phyloP scores from a whole-genome alignment of 805 yeast species.

The Jamesozyma piceae region DNA sequence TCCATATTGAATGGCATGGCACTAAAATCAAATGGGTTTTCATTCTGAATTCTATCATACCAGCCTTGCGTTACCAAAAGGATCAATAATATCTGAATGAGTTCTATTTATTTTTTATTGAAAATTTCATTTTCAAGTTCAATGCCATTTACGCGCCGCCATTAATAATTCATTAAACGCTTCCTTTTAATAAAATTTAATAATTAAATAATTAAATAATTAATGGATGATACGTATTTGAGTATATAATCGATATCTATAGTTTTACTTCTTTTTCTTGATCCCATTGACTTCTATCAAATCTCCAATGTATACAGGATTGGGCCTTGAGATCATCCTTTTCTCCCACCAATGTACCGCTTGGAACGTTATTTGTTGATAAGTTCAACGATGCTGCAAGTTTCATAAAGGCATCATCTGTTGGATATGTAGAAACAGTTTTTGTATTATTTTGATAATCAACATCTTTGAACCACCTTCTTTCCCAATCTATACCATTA shows the following conservation, averaged over 20 bases:
- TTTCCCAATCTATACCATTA: conserved; percentile 58
- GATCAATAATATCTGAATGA: no score
- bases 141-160: no score
- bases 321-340: conserved; percentile 42
- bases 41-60: neutral
- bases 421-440: neutral
- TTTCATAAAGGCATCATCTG: conserved; percentile 27
- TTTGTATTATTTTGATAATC: conserved; percentile 29
- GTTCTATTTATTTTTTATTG: neutral
- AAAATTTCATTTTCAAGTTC: no score
- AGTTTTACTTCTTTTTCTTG: conserved; percentile 45
- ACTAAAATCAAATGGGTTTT: conserved; percentile 35
- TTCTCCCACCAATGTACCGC: conserved; percentile 50
- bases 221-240: no score
- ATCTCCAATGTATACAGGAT: conserved; percentile 60
- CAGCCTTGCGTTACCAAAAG: no score
- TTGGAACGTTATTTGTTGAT: conserved; percentile 56
- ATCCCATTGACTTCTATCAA: conserved; percentile 44
- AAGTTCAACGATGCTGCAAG: conserved; percentile 34
- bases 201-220: neutral
- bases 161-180: no score
- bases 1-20: conserved; percentile 63
- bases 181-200: no score
- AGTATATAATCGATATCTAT: neutral
- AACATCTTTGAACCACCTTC: conserved; percentile 66